phyloP scores from a whole-genome alignment of 2,329 filamentous ascomycete genomes.

The Pseudogymnoascus pannorum region DNA sequence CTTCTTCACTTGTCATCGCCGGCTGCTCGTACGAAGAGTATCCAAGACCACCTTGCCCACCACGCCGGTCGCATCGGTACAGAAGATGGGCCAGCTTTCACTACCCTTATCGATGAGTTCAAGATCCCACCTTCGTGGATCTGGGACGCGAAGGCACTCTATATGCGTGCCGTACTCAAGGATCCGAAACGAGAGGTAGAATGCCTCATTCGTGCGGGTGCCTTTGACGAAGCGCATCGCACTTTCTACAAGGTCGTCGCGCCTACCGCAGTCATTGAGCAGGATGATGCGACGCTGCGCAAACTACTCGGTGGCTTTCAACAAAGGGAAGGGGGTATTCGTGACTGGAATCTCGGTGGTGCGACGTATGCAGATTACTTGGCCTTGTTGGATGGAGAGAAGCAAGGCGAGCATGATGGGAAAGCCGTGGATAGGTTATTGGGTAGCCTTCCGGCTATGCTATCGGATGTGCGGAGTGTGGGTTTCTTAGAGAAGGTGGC shows the following conservation, averaged over 20 bases:
- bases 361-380: constrained; percentile 66
- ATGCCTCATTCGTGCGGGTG: constrained; percentile 70
- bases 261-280: constrained; percentile 72
- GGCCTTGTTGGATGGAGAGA: constrained; percentile 40
- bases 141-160: constrained; percentile 78
- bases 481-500: constrained; percentile 60
- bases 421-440: constrained; percentile 49
- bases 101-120: constrained; percentile 54
- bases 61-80: constrained; percentile 62
- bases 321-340: constrained; percentile 51
- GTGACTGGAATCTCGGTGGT: constrained; percentile 72
- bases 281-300: constrained; percentile 65
- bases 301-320: constrained; percentile 66
- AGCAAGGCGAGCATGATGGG: constrained; percentile 35
- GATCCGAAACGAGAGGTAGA: constrained; percentile 66
- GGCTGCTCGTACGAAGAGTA: constrained; percentile 53
- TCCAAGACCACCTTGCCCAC: constrained; percentile 67
- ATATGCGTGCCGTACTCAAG: constrained; percentile 65
- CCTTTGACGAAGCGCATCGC: constrained; percentile 74
- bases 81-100: constrained; percentile 49
- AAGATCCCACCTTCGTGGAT: constrained; percentile 72
- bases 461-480: constrained; percentile 23
- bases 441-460: constrained; percentile 47
- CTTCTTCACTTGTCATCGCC: constrained; percentile 65
- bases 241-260: constrained; percentile 77